These are phyloP conservation scores for Quercus cerris DNA, from an alignment of 306 rosid species.

Conservation along the genomic window DNA sequence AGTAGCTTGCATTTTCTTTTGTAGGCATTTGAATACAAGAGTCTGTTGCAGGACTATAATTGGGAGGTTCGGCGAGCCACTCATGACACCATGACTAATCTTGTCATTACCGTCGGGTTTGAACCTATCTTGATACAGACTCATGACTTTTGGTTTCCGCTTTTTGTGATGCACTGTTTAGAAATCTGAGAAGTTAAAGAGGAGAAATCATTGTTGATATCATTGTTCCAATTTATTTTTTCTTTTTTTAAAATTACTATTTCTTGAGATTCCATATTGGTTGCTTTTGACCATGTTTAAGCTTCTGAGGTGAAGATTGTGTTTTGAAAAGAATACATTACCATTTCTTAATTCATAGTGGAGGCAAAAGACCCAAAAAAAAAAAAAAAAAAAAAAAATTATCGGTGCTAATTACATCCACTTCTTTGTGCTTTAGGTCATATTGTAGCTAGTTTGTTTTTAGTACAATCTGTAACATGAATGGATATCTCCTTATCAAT, in stretches of 20 bases:
- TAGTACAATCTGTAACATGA: background rate
- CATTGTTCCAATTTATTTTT: background rate
- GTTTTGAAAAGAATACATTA: constrained; percentile 7
- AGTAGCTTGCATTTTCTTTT: constrained; percentile 18
- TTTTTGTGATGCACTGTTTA: constrained; percentile 13
- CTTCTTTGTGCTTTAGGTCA: background rate
- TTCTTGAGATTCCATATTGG: constrained; percentile 14
- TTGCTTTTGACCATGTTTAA: constrained; percentile 22
- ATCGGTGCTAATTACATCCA: background rate
- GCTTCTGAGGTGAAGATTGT: constrained; percentile 2
- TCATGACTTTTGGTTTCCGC: constrained; percentile 14
- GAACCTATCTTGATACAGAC: constrained; percentile 29
- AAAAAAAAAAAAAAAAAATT: background rate
- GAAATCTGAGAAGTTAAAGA: constrained; percentile 9
- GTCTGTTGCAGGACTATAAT: constrained; percentile 86
- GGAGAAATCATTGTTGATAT: background rate
- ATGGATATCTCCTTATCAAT: background rate
- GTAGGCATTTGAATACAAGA: constrained; percentile 90
- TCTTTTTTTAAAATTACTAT: background rate
- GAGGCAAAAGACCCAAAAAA: background rate
- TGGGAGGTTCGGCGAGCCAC: constrained; percentile 93
- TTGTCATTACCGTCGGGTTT: constrained; percentile 68
- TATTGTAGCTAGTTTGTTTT: background rate
- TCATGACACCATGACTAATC: constrained; percentile 81
- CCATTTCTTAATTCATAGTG: background rate